Evolutionary conservation across 805 yeast species (phyloP), one percentile per base, ranked within the genome.

Genomic region (Priceomyces haplophilus): DNA sequence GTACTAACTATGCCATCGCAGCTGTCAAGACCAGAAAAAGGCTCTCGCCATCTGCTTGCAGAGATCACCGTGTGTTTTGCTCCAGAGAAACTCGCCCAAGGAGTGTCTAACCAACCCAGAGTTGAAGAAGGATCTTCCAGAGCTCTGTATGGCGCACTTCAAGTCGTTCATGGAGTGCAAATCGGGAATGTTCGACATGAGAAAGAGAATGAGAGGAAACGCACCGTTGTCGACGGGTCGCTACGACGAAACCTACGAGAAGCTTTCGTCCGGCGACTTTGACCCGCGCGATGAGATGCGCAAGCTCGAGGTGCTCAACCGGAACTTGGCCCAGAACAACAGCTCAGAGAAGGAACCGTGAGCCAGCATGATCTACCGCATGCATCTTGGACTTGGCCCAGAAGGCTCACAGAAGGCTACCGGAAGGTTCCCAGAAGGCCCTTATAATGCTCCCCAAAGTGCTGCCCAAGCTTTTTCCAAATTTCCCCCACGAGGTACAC

Each of bases 11-110:
- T 19, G 24, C 8, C 24, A 27, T 27, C 20, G 6, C 33, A 89
- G 96, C 73, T 91, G 99, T 63, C 84, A 86, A 57, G 99, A 91
- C 64, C 95, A 91, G 59, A 80, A 90, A 56, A 88, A 80, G 54
- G 96, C 95, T n/a, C 87, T 93, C 44, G 98, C 98, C 7, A 82
- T 91, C 16, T 91, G 99, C 61, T 75, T 91, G 38, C 99, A 91
- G 62, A 78, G 97, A 57, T 89, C 97, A 4, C 98, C 98, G 12
- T 91, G 99, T 64, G 99, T 91, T 39, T 74, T 91, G 69, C 76
- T 91, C 17, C 87, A 93, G 48, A 75, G 99, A 50, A 76, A 93
- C 64, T 87, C 87, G 1, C 98, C 98, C 2, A 83, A 88, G 48
- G 83, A 88, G 45, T 91, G 99, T 58, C 64, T 90, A 16, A 84